Base-by-base conservation (phyloP, 2,329 filamentous ascomycete genomes). In the Knoxdaviesia capensis region DNA sequence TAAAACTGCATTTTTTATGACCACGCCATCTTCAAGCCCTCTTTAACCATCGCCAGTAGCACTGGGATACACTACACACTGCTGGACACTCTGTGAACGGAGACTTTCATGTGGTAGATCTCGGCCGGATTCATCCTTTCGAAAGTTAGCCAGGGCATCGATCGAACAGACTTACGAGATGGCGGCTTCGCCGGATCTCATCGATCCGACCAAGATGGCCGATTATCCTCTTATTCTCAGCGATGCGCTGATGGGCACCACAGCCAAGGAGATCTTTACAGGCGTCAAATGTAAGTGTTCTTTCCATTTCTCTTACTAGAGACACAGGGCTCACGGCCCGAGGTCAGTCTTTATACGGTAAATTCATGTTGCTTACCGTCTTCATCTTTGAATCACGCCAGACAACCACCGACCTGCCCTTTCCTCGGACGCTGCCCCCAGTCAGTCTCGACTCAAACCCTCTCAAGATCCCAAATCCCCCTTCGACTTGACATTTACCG, bases 181-280 rank as follows among this genome's bases (percentile, higher is more conserved):
- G 44, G 34, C 44, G 31, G 33, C 41, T 35, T 41, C 41, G 29
- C 11, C 34, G 29, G 38, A 36, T 28, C 11, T 66, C 43, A 64
- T 77, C 45, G 72, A 78, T 56, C 69, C 73, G 46, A 74, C 72
- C 43, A 68, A 71, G 56, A 60, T 63, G 45, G 71, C 65, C 44
- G 71, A 73, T 52, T 79, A 77, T 51, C 74, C 72, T 40, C 67
- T 79, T 43, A 65, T 78, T 39, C 61, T 79, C 38, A 76, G 74
- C 53, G 74, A 78, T 50, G 68, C 68, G 31, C 59, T 79, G 32
- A 58, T 75, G 34, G 68, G 69, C 36, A 70, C 68, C 47, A 56
- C 68, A 1, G 59, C 68, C 32, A 71, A 69, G 48, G 69, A 76
- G 46, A 59, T 71, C 39, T 75, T 71, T 49, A 77, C 73, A 1